Percentiles rank a stretch among this genome's conserved stretches.
These are phyloP conservation scores for Lactifluus subvellereus DNA, from an alignment of 768 basidiomycete genomes.

Conservation along the genomic window DNA sequence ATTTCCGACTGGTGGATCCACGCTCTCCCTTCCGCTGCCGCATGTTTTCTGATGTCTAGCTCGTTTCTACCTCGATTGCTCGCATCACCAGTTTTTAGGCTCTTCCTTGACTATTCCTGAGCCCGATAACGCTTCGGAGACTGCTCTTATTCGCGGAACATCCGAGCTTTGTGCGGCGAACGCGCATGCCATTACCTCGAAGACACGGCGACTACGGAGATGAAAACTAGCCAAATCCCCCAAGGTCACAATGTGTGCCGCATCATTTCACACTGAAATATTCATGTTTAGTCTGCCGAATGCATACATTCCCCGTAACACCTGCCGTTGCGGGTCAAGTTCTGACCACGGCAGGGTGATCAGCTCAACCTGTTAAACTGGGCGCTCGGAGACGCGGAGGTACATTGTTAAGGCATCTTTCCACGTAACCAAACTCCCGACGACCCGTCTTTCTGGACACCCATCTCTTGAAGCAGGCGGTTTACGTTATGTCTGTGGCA, in stretches of 20 bases:
- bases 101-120: background rate
- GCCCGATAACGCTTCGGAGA: background rate
- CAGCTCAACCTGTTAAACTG: background rate
- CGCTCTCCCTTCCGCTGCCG: background rate
- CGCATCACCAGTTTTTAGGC: background rate
- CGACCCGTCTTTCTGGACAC: background rate
- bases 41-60: conserved; percentile 3
- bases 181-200: background rate
- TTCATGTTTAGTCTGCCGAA: background rate
- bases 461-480: background rate
- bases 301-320: background rate
- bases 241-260: background rate
- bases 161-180: background rate
- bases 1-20: conserved; percentile 2
- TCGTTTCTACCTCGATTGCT: background rate
- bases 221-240: conserved; percentile 8
- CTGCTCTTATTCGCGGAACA: background rate
- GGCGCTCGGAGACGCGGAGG: background rate
- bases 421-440: background rate
- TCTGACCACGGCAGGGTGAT: background rate
- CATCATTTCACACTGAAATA: background rate
- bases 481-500: background rate
- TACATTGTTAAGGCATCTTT: background rate
- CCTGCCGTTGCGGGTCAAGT: background rate
- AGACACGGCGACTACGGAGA: conserved; percentile 15